Evolutionary conservation across 495 filamentous ascomycete species (phyloP), one percentile per base, ranked within the genome.

Genomic region (Penicillium coffeae): DNA sequence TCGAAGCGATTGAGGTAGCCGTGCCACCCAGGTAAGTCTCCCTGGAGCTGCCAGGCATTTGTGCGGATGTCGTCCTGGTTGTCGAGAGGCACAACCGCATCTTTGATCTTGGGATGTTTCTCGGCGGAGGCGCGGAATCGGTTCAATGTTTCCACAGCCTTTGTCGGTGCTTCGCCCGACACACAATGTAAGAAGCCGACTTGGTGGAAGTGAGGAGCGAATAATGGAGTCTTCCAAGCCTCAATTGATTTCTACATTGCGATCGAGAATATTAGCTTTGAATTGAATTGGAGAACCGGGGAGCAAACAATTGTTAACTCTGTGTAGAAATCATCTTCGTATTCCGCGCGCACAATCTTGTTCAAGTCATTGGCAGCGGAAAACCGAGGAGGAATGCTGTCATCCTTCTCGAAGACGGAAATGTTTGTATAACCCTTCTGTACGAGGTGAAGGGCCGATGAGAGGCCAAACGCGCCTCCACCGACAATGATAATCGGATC

Each of bases 341-440:
- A 81, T 42, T 80, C 76, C 9, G 73, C 73, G 6, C 78, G 69
- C 16, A 81, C 56, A 39, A 81, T 79, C 63, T 82, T 81, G 54
- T 79, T 82, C 21, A 78, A 49, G 51, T 82, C 76, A 47, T 72
- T 70, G 21, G 67, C 74, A 7, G 77, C 77, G 0, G 74, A 76
- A 36, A 55, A 69, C 2, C 59, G 47, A n/a, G 50, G 48, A 16
- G 59, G 52, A 21, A 52, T 51, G 15, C 38, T 43, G 12, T 58
- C 42, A 39, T 62, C 43, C 27, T 53, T 56, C 38, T 51, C 19
- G 61, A 55, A 47, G 55, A 79, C 60, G 1, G 64, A 68, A 25
- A 81, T 58, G 50, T 73, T 52, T 15, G 47, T 68, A 50, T 78
- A 76, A 12, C 75, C 77, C 20, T 66, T 58, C 20, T 68, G 63